Evolutionary conservation across 805 yeast genomes (phyloP).

Genomic region (Wickerhamomyces bisporus): DNA sequence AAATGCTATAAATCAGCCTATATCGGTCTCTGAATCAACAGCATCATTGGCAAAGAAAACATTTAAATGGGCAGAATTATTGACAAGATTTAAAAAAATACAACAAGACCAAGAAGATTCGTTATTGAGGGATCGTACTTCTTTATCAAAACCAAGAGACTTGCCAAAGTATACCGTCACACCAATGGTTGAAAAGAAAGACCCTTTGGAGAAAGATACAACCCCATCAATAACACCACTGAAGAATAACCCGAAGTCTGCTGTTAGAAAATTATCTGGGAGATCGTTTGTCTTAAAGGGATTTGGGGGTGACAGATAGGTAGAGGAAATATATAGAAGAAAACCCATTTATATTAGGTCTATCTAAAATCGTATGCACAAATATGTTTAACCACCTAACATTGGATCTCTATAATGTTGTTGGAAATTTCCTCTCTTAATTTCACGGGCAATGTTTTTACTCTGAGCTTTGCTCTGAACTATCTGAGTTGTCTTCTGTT

Average conservation of each 20-base stretch:
- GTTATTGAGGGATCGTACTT: constrained; percentile 11
- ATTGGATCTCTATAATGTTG: constrained; percentile 77
- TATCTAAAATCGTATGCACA: neutral
- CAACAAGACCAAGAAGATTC: constrained; percentile 37
- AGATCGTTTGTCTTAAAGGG: constrained; percentile 26
- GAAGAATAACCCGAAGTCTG: constrained; percentile 14
- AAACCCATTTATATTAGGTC: neutral
- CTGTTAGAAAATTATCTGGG: constrained; percentile 26
- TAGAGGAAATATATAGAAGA: neutral
- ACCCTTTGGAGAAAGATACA: constrained; percentile 13
- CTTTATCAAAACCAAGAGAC: constrained; percentile 9
- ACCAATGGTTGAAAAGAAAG: constrained; percentile 12
- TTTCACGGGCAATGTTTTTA: constrained; percentile 42
- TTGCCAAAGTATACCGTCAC: constrained; percentile 21
- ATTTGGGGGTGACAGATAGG: constrained; percentile 20
- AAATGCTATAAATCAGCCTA: constrained; percentile 1
- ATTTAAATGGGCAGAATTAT: constrained; percentile 36
- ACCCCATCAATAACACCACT: constrained; percentile 1
- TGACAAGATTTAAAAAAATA: constrained; percentile 43
- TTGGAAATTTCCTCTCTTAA: constrained; percentile 74
- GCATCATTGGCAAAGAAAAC: constrained; percentile 18
- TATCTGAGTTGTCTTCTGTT: constrained; percentile 39
- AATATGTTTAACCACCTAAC: constrained; percentile 33
- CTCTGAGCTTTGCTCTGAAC: constrained; percentile 41
- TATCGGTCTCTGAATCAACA: constrained; percentile 7